Evolutionary conservation across 225 moss, liverwort and hornwort genomes (phyloP).

Genomic region (Polytrichum commune): DNA sequence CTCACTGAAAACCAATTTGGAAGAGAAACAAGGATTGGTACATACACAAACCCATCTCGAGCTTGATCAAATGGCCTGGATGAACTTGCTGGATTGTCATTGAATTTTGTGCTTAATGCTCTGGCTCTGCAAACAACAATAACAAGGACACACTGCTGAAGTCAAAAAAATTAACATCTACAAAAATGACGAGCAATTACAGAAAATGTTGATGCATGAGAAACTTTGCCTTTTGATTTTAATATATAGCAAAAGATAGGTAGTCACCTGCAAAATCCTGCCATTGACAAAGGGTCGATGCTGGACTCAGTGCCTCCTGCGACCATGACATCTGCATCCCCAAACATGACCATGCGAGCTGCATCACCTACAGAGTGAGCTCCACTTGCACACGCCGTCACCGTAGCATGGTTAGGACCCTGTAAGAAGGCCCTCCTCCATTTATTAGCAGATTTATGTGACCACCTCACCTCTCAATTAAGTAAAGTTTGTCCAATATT

Average conservation of each 20-base stretch:
- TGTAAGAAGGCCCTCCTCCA: constrained; percentile 16
- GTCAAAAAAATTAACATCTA: not conserved
- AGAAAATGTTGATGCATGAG: not conserved
- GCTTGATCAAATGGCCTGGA: constrained; percentile 91
- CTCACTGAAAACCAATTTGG: no score
- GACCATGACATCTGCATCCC: constrained; percentile 99
- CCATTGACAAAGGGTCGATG: constrained; percentile 87
- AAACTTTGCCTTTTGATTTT: not conserved
- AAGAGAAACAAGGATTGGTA: constrained; percentile 1
- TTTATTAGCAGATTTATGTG: constrained; percentile 11
- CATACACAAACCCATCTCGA: constrained; percentile 97
- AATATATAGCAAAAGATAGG: not conserved
- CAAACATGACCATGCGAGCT: constrained; percentile 90
- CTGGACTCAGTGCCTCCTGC: constrained; percentile 93
- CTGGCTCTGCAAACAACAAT: constrained; percentile 54
- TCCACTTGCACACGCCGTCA: constrained; percentile 99
- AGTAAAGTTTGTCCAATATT: no score
- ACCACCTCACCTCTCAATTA: no score
- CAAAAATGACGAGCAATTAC: not conserved
- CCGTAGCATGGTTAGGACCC: constrained; percentile 99
- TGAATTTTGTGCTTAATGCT: constrained; percentile 90
- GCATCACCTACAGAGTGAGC: constrained; percentile 97
- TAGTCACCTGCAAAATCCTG: constrained; percentile 89
- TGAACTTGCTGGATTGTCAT: constrained; percentile 69
- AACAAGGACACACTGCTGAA: not conserved